Evolutionary conservation across 2,329 filamentous ascomycete species (phyloP).

Genomic region (Domatiomyces globalis): DNA sequence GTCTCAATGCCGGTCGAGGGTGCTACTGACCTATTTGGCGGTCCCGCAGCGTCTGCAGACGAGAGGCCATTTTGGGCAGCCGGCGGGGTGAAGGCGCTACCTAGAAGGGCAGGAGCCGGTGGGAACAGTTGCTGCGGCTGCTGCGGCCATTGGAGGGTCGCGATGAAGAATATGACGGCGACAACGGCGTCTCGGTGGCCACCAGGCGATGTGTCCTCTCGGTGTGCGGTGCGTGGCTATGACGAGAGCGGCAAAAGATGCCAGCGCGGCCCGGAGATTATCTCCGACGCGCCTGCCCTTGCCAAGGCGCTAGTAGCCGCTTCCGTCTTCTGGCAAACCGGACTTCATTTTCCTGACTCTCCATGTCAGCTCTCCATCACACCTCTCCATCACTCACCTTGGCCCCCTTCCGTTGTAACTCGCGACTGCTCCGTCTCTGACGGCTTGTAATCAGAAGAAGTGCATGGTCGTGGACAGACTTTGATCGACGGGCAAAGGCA

Average conservation of each 20-base stretch:
- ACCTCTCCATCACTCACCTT: neutral
- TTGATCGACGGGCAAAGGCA: neutral
- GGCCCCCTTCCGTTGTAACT: neutral
- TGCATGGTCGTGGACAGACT: neutral
- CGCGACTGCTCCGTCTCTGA: neutral
- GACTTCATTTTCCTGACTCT: neutral
- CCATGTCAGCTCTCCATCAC: neutral
- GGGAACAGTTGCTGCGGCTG: neutral
- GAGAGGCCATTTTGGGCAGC: conserved; percentile 11
- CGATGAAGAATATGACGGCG: neutral
- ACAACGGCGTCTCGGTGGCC: neutral
- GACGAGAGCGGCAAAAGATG: too few species aligned
- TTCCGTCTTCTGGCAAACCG: neutral
- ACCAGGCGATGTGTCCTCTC: conserved; percentile 3
- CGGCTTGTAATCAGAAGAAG: neutral
- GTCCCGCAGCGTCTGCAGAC: conserved; percentile 47
- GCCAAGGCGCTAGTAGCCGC: neutral
- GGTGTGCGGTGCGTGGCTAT: neutral
- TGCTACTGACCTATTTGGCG: conserved; percentile 51
- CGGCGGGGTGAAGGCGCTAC: neutral
- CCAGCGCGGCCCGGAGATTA: neutral
- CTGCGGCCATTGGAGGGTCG: neutral
- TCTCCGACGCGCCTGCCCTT: neutral
- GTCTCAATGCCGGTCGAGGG: conserved; percentile 16
- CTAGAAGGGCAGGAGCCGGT: neutral